phyloP scores from a whole-genome alignment of 495 filamentous ascomycete genomes.

The Hypoxylon crocopeplum region DNA sequence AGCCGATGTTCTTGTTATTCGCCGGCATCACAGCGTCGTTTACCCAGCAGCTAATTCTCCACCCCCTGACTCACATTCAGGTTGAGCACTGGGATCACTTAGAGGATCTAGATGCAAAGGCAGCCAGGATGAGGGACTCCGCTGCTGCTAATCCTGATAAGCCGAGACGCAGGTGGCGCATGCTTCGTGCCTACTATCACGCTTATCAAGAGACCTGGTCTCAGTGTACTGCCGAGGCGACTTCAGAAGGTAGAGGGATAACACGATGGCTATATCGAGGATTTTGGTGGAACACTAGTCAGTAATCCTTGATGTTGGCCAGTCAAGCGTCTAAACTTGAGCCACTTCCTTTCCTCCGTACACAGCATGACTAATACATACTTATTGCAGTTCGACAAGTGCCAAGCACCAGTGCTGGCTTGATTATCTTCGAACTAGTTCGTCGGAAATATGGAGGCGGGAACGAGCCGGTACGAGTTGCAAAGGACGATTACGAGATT shows the following conservation, averaged over 20 bases:
- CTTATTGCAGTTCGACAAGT: conserved; percentile 67
- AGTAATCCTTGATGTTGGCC: background rate
- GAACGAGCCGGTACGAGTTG: conserved; percentile 65
- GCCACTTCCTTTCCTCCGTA: background rate
- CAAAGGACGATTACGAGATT: conserved; percentile 75
- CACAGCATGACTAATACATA: conserved; percentile 1
- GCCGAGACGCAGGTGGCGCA: conserved; percentile 51
- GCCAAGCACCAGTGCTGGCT: conserved; percentile 84
- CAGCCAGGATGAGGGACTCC: conserved; percentile 53
- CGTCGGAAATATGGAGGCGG: conserved; percentile 77
- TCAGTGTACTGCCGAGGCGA: conserved; percentile 69
- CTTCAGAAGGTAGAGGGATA: conserved; percentile 66
- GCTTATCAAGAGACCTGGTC: conserved; percentile 80
- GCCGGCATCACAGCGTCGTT: conserved; percentile 80
- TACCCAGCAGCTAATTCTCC: conserved; percentile 77
- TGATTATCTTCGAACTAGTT: conserved; percentile 90
- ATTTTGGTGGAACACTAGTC: conserved; percentile 71
- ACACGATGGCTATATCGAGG: conserved; percentile 76
- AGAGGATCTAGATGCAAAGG: conserved; percentile 72
- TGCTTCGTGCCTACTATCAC: conserved; percentile 71
- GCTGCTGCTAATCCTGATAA: conserved; percentile 32
- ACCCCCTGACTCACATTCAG: conserved; percentile 78
- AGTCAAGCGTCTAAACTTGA: background rate
- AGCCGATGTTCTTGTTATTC: conserved; percentile 79
- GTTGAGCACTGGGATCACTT: conserved; percentile 78